phyloP scores from a whole-genome alignment of 2,329 filamentous ascomycete genomes.

The Elsinoe batatas region DNA sequence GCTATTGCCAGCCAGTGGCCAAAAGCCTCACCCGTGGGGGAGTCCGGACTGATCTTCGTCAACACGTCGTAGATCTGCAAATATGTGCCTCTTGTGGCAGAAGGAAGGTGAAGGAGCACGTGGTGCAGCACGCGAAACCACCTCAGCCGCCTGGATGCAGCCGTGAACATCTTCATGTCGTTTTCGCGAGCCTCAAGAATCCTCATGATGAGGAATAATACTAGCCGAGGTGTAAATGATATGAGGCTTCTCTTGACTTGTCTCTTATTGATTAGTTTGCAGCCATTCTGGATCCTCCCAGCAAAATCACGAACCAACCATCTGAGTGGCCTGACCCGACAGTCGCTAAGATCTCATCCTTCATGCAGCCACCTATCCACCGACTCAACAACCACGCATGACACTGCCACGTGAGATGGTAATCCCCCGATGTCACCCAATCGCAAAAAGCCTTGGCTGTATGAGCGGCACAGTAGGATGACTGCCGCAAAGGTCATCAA shows the following conservation, averaged over 20 bases:
- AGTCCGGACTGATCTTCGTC: background rate
- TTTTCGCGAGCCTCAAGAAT: background rate
- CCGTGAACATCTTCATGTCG: conserved; percentile 1
- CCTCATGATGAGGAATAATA: background rate
- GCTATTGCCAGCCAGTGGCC: background rate
- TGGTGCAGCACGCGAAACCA: background rate
- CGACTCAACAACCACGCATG: background rate
- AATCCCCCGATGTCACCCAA: background rate
- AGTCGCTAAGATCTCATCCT: conserved; percentile 6
- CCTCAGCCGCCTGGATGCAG: background rate
- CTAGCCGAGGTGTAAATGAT: background rate
- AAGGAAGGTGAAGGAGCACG: background rate
- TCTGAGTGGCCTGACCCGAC: background rate
- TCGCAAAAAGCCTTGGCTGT: background rate
- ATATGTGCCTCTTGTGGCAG: background rate
- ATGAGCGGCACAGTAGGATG: background rate
- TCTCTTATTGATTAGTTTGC: background rate
- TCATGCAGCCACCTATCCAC: conserved; percentile 3
- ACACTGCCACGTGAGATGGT: background rate
- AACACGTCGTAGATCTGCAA: conserved; percentile 5
- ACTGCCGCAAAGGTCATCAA: background rate
- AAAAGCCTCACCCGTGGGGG: background rate
- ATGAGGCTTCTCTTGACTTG: background rate
- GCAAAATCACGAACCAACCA: background rate
- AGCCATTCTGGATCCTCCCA: background rate